Evolutionary conservation across 1,139 yeast species (phyloP).

Genomic region (Blastobotrys arbuscula): DNA sequence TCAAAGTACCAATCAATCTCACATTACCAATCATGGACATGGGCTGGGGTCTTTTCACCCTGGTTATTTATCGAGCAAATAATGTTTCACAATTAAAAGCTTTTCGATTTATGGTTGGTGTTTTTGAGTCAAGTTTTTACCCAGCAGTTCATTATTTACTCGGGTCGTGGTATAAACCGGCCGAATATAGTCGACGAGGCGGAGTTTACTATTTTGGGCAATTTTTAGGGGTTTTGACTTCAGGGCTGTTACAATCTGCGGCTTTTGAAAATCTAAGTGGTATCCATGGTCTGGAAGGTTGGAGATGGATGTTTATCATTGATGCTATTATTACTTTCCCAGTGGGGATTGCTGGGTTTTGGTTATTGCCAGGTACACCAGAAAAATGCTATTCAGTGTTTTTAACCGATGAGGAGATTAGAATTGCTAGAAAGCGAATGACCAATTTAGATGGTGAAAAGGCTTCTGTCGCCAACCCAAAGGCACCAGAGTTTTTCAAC

Average conservation of each 20-base stretch:
- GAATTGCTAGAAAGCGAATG: constrained; percentile 32
- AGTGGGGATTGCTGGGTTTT: constrained; percentile 60
- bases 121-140: constrained; percentile 55
- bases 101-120: constrained; percentile 52
- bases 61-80: constrained; percentile 43
- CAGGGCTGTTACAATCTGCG: constrained; percentile 41
- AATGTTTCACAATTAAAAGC: constrained; percentile 46
- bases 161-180: constrained; percentile 47
- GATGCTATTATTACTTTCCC: constrained; percentile 51
- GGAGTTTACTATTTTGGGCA: constrained; percentile 42
- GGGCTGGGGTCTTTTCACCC: constrained; percentile 53
- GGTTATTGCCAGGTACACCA: constrained; percentile 67
- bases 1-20: constrained; percentile 46
- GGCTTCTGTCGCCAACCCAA: constrained; percentile 29
- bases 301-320: constrained; percentile 51
- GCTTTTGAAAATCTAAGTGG: constrained; percentile 40
- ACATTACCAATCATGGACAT: constrained; percentile 43
- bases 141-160: constrained; percentile 51
- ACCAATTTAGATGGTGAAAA: constrained; percentile 45
- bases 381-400: constrained; percentile 34
- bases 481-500: constrained; percentile 29
- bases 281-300: constrained; percentile 35
- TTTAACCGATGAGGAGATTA: constrained; percentile 28
- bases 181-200: constrained; percentile 47
- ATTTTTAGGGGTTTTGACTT: constrained; percentile 36